Base-by-base conservation (phyloP, 31 red algal species). In the Odonthalia washingtoniensis region DNA sequence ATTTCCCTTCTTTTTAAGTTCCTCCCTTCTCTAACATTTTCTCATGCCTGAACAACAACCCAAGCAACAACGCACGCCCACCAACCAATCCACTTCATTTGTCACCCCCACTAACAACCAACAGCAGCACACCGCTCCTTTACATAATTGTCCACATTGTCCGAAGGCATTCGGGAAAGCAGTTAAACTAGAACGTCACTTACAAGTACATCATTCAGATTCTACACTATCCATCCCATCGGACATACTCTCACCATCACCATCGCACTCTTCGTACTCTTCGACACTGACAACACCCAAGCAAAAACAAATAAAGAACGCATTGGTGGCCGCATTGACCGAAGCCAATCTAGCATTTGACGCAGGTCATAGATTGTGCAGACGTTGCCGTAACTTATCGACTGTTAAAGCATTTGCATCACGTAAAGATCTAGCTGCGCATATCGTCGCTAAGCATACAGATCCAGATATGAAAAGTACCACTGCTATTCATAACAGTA, bases 281-380 rank as follows among this genome's bases (percentile, higher is more conserved):
- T 72, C 81, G 81, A 84, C 33, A 45, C 44, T 1, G 65, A 73
- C 6, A 28, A 36, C 6, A 18, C 27, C 28, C 66, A 28, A 12
- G 9, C 66, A 12, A 30, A 26, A 33, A 26, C 16, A 33, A 12
- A 26, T 70, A 6, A 12, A 70, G 33, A 21, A 12, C 14, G 66
- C 66, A 18, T 65, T 84, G 12, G 68, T 70, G 65, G 46, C 65
- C 44, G 81, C 81, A 39, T 34, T 84, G 32, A 34, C 64, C 4
- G 81, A 84, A 65, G 81, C 81, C 1, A 84, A 73, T 84, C 81
- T 63, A 4, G 34, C 41, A 38, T 84, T 84, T 60, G 57, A 84
- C 41, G 57, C 65, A 32, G 81, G 27, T 21, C 37, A 84, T 32
- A 63, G 41, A 17, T 42, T 62, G 24, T 82, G 78, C 62, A 37